Evolutionary conservation across 83 land plant species (phyloP).

Genomic region (Thuja plicata): DNA sequence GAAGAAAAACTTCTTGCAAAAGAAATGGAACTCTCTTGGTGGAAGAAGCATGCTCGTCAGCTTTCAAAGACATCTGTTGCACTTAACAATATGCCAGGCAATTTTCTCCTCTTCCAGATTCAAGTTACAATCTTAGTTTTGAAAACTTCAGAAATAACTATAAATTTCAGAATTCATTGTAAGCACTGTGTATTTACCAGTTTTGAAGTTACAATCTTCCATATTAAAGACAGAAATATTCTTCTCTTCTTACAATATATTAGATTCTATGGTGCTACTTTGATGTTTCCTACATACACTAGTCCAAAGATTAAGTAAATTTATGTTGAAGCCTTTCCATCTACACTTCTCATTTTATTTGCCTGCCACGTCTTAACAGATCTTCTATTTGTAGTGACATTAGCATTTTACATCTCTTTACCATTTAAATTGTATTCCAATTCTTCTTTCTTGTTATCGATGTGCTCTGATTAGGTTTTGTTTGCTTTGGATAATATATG

Average conservation of each 20-base stretch:
- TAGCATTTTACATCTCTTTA: neutral
- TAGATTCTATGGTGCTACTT: neutral
- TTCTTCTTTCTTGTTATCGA: neutral
- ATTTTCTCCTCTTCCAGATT: neutral
- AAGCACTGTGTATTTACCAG: neutral
- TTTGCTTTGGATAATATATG: neutral
- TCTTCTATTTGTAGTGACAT: neutral
- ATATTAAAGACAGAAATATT: neutral
- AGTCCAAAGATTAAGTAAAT: neutral
- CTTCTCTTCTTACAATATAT: neutral
- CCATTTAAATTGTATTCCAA: neutral
- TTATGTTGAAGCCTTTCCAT: neutral
- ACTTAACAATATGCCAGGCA: neutral
- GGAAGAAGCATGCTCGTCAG: conserved; percentile 44
- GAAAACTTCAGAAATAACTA: neutral
- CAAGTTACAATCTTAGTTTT: neutral
- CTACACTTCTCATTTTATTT: neutral
- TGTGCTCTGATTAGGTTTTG: neutral
- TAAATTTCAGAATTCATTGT: neutral
- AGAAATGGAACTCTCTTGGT: conserved; percentile 54
- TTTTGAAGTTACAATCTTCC: neutral
- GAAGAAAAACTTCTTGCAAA: conserved; percentile 32
- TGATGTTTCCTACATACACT: neutral
- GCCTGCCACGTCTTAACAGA: neutral
- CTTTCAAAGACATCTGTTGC: neutral